Base-by-base conservation (phyloP, 148 eudicot genomes). In the Cornus florida region DNA sequence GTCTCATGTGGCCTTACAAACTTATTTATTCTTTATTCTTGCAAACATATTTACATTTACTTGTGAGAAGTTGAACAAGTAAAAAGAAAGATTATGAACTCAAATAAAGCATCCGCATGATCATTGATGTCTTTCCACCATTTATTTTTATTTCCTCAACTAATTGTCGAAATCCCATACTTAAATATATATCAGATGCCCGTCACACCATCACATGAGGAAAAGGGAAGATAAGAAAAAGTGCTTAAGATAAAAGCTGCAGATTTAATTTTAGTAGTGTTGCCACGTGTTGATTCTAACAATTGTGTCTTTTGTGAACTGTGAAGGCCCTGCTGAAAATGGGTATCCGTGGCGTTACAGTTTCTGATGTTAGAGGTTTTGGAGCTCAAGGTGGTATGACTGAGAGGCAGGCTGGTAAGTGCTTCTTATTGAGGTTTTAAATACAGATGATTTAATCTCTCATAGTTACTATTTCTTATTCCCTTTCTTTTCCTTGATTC, bases 351-450 rank as follows among this genome's bases (percentile, higher is more conserved):
- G 98, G 98, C 75, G 92, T 94, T 74, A 92, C 97, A 1, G 89
- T 94, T 73, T 94, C 98, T 77, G 98, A 94, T 83, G 97, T 94
- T 76, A 86, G 90, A 84, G 97, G 98, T 39, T 94, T 92, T 86
- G 98, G 98, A 67, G 92, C 97, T 57, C 98, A 94, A 86, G 98
- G 94, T 62, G 98, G 94, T 72, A 78, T 80, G 75, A 82, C 94
- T 11, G 98, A 94, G 84, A 84, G 98, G 78, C 94, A 94, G 70
- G 98, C 97, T 75, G 98, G 98, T 92, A 70, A 65, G 85, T 70
- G 48, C 23, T 75, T 77, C 38, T 76, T 39, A 53, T 66, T 43
- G 10, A 43, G 48, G 28, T 41, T 67, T 11, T 57, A 4, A 57
- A 11, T 57, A 19, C 62, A 57, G 62, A 13, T 19, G 13, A 56